phyloP scores from a whole-genome alignment of 441 rosid genomes.

The Raphanus hybrid region DNA sequence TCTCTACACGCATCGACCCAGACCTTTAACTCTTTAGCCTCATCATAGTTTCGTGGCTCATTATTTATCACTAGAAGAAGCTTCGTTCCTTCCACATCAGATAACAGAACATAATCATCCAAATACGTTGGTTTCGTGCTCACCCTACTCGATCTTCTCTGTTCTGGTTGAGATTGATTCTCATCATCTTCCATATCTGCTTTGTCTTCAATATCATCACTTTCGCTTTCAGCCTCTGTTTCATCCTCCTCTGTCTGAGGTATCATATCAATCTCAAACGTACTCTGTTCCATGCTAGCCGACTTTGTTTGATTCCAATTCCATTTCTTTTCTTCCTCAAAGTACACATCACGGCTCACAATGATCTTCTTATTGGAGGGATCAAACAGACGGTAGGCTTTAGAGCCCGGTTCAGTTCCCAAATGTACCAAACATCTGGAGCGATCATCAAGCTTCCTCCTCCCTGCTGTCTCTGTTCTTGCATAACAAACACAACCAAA shows the following conservation, averaged over 20 bases:
- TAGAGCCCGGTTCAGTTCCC: neutral
- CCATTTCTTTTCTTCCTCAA: neutral
- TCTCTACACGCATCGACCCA: neutral
- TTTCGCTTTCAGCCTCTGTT: too few relatives aligned
- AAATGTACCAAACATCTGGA: neutral
- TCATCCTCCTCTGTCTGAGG: neutral
- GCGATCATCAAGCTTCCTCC: neutral
- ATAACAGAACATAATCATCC: neutral
- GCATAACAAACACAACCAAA: neutral
- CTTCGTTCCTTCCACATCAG: neutral
- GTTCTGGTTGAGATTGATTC: too few relatives aligned
- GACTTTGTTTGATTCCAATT: neutral
- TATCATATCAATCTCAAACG: neutral
- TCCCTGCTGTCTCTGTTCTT: neutral
- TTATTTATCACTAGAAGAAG: neutral
- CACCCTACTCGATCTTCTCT: neutral
- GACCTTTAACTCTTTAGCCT: neutral
- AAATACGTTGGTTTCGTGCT: neutral
- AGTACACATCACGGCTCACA: neutral
- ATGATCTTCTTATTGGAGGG: neutral
- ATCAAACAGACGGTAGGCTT: neutral
- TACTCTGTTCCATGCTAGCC: neutral
- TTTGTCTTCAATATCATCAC: too few relatives aligned
- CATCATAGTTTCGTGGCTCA: neutral
- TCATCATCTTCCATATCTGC: too few relatives aligned